Base-by-base conservation (phyloP, 768 basidiomycete genomes). In the Lactarius deliciosus region DNA sequence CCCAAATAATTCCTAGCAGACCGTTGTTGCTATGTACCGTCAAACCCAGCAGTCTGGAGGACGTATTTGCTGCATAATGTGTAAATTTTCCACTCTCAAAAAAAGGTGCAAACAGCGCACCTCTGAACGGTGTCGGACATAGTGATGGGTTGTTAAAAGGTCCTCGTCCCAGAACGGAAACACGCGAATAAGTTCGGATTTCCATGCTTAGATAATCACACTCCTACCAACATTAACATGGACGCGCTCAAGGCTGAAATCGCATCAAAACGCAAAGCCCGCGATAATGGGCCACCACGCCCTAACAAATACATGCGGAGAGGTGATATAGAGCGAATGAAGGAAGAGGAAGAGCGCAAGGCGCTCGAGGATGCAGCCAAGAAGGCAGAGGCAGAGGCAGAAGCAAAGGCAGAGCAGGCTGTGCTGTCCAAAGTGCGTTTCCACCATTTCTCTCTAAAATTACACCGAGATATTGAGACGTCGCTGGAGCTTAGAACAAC, bases 21-120 rank as follows among this genome's bases (percentile, higher is more conserved):
- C 47, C 65, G 0, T 40, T 4, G 40, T 11, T 57, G 36, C 59
- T 59, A 77, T 82, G 71, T 64, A 90, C 89, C 91, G 76, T 98
- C 96, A 77, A 98, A 99, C 66, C 90, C 91, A 70, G 93, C 96
- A 65, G 97, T 99, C 78, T 96, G 91, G 70, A 99, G 87, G 69
- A 89, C 83, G 79, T 86, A 92, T 83, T 89, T 92, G 81, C 91
- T 94, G 62, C 18, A 41, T 5, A 30, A 61, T 30, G 11, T 61
- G 3, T 47, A 40, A 61, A 72, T 71, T 62, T 41, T 57, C 76
- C 18, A 18, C 22, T 76, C 64, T 50, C 66, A 60, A 60, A 62
- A 34, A 61, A 18, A 53, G 0, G 11, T 50, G 64, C 30, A 45
- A 30, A 64, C 25, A 6, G 72, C 71, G 63, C 68, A 88, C 87